Percentiles rank a stretch among this genome's conserved stretches.
These are phyloP conservation scores for Tolypocladium pustulatum DNA, from an alignment of 2,329 filamentous ascomycete species.

Conservation along the genomic window DNA sequence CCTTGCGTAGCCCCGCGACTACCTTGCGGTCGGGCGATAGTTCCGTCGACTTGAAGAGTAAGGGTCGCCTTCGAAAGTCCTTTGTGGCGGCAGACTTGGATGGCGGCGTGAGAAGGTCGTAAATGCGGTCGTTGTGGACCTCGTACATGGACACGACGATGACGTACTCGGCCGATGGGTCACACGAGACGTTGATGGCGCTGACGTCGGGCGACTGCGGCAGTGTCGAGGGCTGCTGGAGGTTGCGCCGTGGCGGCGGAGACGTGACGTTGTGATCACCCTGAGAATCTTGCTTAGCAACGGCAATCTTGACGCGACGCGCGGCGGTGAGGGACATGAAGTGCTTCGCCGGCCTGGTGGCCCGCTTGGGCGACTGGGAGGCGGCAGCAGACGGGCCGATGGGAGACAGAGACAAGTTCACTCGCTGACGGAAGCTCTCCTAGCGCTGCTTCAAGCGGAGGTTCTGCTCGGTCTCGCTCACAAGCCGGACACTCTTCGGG, in stretches of 20 bases:
- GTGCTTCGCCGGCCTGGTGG: constrained; percentile 7
- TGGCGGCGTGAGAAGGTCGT: constrained; percentile 70
- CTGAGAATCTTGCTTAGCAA: constrained; percentile 38
- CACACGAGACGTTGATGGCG: constrained; percentile 50
- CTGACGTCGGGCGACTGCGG: constrained; percentile 68
- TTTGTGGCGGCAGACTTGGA: constrained; percentile 52
- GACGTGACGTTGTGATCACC: constrained; percentile 34
- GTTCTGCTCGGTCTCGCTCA: constrained; percentile 18
- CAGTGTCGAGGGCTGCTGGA: constrained; percentile 59
- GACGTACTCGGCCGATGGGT: constrained; percentile 64
- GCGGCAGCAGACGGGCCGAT: background rate
- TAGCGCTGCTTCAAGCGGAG: constrained; percentile 17
- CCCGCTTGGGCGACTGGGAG: constrained; percentile 20
- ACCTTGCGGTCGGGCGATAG: constrained; percentile 83
- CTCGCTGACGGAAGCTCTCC: constrained; percentile 13
- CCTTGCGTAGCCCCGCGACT: constrained; percentile 82
- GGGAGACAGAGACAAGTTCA: background rate
- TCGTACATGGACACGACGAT: constrained; percentile 97
- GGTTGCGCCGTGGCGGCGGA: constrained; percentile 48
- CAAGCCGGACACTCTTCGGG: constrained; percentile 34
- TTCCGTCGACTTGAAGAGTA: constrained; percentile 90
- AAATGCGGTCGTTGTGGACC: constrained; percentile 97
- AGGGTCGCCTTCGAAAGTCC: constrained; percentile 62
- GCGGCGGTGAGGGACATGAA: constrained; percentile 36
- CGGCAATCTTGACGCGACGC: constrained; percentile 29